Conservation (phyloP, 176 grass and related monocot genomes). For the Microstegium vimineum region DNA sequence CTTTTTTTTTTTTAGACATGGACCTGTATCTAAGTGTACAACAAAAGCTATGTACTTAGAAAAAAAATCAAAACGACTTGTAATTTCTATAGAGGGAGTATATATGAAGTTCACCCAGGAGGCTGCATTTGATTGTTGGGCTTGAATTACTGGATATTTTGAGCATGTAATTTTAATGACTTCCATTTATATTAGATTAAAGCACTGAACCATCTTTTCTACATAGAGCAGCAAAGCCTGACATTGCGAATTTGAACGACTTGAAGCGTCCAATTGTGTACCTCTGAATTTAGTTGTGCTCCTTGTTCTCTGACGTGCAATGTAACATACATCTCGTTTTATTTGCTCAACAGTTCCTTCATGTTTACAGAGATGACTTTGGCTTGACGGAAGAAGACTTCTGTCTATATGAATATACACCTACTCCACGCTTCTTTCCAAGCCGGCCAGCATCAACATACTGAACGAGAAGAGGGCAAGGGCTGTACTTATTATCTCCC, state of each 20-base stretch:
- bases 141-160: not conserved
- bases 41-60: no score
- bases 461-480: conserved; percentile 87
- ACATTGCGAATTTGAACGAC: not conserved
- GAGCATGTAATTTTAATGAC: not conserved
- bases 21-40: not conserved
- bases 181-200: not conserved
- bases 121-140: not conserved
- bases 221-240: not conserved
- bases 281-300: not conserved
- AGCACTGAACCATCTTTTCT: not conserved
- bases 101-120: not conserved
- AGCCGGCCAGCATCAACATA: conserved; percentile 90
- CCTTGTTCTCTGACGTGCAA: not conserved
- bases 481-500: conserved; percentile 88
- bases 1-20: no score
- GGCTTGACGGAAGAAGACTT: conserved; percentile 30
- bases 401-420: conserved; percentile 69
- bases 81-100: not conserved
- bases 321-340: not conserved
- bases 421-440: conserved; percentile 72
- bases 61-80: no score
- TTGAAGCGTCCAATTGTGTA: not conserved
- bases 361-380: conserved; percentile 47
- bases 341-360: not conserved